A percentile compares a stretch with the other conserved stretches of the same genome.
Conservation (phyloP, 805 yeast species). For the Saturnispora gosingensis region DNA sequence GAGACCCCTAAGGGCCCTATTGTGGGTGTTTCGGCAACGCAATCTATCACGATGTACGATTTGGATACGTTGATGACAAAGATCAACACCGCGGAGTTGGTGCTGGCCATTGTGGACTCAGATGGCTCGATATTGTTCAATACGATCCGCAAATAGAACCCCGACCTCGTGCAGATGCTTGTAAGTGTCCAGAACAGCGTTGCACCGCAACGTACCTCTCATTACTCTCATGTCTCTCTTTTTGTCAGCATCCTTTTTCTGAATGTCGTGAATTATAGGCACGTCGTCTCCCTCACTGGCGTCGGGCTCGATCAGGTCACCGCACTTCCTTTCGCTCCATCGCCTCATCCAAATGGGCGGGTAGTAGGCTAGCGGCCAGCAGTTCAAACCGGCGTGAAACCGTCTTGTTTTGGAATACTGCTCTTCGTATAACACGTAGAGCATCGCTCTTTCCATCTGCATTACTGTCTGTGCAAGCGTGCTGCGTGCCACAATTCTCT, state of each 20-base stretch:
- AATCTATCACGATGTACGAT: not conserved
- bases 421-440: slow-evolving; percentile 5
- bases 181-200: not conserved
- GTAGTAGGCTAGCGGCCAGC: slow-evolving; percentile 7
- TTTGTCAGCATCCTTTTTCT: not conserved
- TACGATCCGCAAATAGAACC: slow-evolving; percentile 1
- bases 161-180: not conserved
- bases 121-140: slow-evolving; percentile 5
- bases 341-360: slow-evolving; percentile 7
- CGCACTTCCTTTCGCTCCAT: not conserved
- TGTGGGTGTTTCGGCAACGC: not conserved
- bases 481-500: not conserved
- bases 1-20: slow-evolving; percentile 1
- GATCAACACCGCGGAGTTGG: not conserved
- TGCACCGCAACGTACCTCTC: not conserved
- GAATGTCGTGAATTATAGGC: slow-evolving; percentile 4
- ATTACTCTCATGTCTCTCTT: not conserved
- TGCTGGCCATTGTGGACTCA: slow-evolving; percentile 5
- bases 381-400: not conserved
- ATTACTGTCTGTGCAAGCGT: not conserved
- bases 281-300: not conserved
- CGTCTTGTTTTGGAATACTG: slow-evolving; percentile 2
- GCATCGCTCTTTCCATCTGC: slow-evolving; percentile 1
- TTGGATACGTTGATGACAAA: not conserved
- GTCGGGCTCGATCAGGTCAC: not conserved